Percentiles rank a stretch among this genome's conserved stretches.
phyloP scores from a whole-genome alignment of 352 stramenopile species.

The Aphanomyces euteiches region DNA sequence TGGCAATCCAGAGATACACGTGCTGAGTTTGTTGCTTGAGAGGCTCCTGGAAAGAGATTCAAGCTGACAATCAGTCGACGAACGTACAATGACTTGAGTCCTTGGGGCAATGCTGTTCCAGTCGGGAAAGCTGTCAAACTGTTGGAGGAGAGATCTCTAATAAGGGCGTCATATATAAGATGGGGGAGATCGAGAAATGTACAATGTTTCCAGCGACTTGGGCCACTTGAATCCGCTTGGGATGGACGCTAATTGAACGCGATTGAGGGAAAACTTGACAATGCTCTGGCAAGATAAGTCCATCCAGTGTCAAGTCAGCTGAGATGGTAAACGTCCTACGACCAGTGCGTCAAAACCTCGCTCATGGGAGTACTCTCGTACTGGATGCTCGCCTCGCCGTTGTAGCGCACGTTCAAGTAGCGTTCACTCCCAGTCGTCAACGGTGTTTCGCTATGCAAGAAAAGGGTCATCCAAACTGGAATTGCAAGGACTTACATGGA shows the following conservation, averaged over 20 bases:
- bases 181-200: not conserved
- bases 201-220: slow-evolving; percentile 7
- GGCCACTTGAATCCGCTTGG: slow-evolving; percentile 14
- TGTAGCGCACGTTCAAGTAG: slow-evolving; percentile 20
- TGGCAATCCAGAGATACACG: not conserved
- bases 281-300: slow-evolving; percentile 11
- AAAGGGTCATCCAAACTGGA: not conserved
- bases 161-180: not conserved
- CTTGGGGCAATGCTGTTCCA: too few species aligned
- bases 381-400: slow-evolving; percentile 2
- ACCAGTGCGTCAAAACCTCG: not conserved
- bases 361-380: not conserved
- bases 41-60: not conserved
- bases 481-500: slow-evolving; percentile 12
- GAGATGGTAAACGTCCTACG: slow-evolving; percentile 1
- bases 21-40: not conserved
- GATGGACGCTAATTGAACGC: slow-evolving; percentile 15
- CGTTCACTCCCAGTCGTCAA: slow-evolving; percentile 13
- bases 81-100: too few species aligned
- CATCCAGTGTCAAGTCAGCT: not conserved
- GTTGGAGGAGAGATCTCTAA: slow-evolving; percentile 23
- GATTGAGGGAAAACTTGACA: slow-evolving; percentile 9
- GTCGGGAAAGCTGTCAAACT: not conserved
- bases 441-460: slow-evolving; percentile 15
- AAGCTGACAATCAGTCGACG: too few species aligned